Percentiles rank a stretch among this genome's conserved stretches.
These are phyloP conservation scores for Cadophora sp. DNA, from an alignment of 2,329 filamentous ascomycete species.

Conservation along the genomic window DNA sequence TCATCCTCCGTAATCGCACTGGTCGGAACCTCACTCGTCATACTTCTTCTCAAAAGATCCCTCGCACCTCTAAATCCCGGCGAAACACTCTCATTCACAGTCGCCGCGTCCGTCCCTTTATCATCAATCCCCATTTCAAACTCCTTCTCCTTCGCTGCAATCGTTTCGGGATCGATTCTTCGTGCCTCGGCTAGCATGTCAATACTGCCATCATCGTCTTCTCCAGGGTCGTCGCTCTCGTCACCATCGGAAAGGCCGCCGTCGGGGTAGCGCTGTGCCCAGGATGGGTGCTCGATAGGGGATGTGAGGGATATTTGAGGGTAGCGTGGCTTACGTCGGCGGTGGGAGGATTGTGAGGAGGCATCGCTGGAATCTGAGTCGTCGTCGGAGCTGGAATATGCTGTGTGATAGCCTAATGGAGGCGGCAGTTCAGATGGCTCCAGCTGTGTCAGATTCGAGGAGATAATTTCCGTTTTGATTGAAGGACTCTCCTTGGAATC, in stretches of 20 bases:
- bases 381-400: conserved; percentile 23
- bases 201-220: conserved; percentile 32
- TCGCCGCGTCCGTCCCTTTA: conserved; percentile 19
- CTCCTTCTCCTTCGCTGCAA: conserved; percentile 30
- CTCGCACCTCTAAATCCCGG: neutral
- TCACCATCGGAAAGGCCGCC: conserved; percentile 5
- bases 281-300: neutral
- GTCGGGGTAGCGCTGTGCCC: neutral
- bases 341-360: conserved; percentile 10
- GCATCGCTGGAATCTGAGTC: conserved; percentile 25
- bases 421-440: conserved; percentile 35
- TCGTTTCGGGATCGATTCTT: conserved; percentile 27
- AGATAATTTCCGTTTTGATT: conserved; percentile 34
- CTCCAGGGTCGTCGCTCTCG: conserved; percentile 23
- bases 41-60: neutral
- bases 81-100: conserved; percentile 23
- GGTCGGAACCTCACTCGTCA: neutral
- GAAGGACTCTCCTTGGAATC: conserved; percentile 6
- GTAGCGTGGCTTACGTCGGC: conserved; percentile 12
- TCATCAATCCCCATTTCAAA: conserved; percentile 30
- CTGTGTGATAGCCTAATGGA: conserved; percentile 30
- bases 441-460: conserved; percentile 19
- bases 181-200: conserved; percentile 36
- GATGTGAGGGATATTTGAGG: neutral
- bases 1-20: neutral